Conservation (phyloP, 108 stramenopile species). For the Cylindrotheca closterium region DNA sequence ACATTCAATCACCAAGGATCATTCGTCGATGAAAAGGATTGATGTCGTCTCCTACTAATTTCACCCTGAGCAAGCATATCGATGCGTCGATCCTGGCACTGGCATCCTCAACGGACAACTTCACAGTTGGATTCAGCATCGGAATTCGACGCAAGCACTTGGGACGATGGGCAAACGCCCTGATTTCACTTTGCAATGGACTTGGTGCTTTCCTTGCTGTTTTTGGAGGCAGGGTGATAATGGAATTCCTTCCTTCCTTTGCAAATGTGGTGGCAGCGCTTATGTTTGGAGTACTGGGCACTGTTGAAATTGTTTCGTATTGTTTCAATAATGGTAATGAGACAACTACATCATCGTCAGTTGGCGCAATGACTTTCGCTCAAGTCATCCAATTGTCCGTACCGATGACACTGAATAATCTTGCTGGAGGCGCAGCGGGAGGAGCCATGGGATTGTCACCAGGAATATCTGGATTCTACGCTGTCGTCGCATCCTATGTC, state of each 20-base stretch:
- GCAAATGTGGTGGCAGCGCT: conserved; percentile 17
- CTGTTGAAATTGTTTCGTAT: conserved; percentile 9
- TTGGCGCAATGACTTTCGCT: not conserved
- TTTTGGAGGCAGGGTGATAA: conserved; percentile 8
- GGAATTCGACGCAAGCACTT: conserved; percentile 24
- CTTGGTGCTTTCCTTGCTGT: conserved; percentile 32
- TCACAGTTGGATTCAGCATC: conserved; percentile 39
- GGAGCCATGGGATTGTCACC: conserved; percentile 39
- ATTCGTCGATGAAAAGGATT: too few species aligned
- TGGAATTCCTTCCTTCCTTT: conserved; percentile 7
- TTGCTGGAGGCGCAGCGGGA: conserved; percentile 54
- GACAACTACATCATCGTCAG: not conserved
- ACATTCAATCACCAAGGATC: too few species aligned
- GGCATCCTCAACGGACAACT: conserved; percentile 51
- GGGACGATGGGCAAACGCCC: conserved; percentile 20
- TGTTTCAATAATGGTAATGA: not conserved
- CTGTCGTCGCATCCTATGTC: conserved; percentile 30
- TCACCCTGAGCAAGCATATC: too few species aligned
- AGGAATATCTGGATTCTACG: conserved; percentile 15
- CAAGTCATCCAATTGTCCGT: conserved; percentile 26
- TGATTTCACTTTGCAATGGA: conserved; percentile 44
- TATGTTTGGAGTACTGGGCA: conserved; percentile 22
- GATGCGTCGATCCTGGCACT: conserved; percentile 41
- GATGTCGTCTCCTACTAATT: too few species aligned
- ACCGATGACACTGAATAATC: conserved; percentile 62